Evolutionary conservation across 2,329 filamentous ascomycete genomes (phyloP).

Genomic region (Cordyceps militaris): DNA sequence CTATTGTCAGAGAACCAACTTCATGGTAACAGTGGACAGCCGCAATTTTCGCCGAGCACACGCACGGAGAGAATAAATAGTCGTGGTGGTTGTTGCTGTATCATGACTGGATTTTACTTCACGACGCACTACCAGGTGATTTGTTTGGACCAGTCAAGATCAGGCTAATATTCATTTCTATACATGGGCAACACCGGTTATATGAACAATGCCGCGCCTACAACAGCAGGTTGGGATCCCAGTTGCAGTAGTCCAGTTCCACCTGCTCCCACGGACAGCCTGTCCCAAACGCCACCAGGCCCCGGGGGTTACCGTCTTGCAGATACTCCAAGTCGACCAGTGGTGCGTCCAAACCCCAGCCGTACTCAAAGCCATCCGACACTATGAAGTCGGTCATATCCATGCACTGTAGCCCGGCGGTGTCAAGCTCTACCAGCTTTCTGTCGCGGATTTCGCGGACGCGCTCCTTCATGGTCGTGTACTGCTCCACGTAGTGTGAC

Average conservation of each 20-base stretch:
- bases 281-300: not conserved
- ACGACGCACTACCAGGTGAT: too few species aligned
- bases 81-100: too few species aligned
- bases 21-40: too few species aligned
- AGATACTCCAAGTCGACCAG: not conserved
- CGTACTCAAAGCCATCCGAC: not conserved
- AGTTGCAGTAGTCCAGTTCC: not conserved
- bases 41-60: not conserved
- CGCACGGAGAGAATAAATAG: too few species aligned
- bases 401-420: not conserved
- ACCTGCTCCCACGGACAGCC: not conserved
- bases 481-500: slow-evolving; percentile 6
- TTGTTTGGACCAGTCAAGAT: too few species aligned
- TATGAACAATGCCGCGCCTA: not conserved
- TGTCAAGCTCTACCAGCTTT: not conserved
- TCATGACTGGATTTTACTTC: too few species aligned
- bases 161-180: not conserved
- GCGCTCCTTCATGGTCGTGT: slow-evolving; percentile 4
- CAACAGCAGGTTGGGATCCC: not conserved
- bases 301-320: not conserved
- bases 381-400: slow-evolving; percentile 4
- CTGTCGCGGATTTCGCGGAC: not conserved
- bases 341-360: not conserved
- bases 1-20: not conserved
- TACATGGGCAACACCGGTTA: not conserved